Evolutionary conservation across 805 yeast genomes (phyloP).

Genomic region (Lachancea nothofagi): DNA sequence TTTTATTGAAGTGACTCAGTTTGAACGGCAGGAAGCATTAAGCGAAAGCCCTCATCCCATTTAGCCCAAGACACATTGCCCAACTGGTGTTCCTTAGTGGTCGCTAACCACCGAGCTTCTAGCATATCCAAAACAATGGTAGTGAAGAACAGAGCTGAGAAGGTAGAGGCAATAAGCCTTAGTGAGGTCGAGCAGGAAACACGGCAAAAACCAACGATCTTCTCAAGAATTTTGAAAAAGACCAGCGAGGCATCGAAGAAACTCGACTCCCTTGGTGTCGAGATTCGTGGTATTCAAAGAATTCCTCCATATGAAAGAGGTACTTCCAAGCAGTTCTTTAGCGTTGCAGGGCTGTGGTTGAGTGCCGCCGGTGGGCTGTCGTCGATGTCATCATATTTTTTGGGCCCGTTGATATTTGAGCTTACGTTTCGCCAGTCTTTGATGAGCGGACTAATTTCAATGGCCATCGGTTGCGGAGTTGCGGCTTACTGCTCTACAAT

Average conservation of each 20-base stretch:
- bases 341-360: conserved; percentile 72
- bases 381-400: conserved; percentile 76
- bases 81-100: no score
- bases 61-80: no score
- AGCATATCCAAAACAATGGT: background rate
- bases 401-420: conserved; percentile 68
- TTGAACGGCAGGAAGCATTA: no score
- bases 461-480: conserved; percentile 61
- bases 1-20: no score
- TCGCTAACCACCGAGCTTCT: no score
- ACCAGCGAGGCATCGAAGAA: conserved; percentile 34
- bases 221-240: conserved; percentile 1
- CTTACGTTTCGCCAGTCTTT: conserved; percentile 63
- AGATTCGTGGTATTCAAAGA: conserved; percentile 74
- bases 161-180: background rate
- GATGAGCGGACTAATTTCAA: conserved; percentile 57
- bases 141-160: conserved; percentile 1
- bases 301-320: conserved; percentile 62
- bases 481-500: conserved; percentile 80
- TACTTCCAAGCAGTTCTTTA: conserved; percentile 34
- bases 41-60: no score
- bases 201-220: background rate
- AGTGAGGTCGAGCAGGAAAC: background rate
- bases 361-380: conserved; percentile 86
- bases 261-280: conserved; percentile 60